Evolutionary conservation across 768 basidiomycete genomes (phyloP), one percentile per base, ranked within the genome.

Genomic region (Gloeopeniophorella convolvens): DNA sequence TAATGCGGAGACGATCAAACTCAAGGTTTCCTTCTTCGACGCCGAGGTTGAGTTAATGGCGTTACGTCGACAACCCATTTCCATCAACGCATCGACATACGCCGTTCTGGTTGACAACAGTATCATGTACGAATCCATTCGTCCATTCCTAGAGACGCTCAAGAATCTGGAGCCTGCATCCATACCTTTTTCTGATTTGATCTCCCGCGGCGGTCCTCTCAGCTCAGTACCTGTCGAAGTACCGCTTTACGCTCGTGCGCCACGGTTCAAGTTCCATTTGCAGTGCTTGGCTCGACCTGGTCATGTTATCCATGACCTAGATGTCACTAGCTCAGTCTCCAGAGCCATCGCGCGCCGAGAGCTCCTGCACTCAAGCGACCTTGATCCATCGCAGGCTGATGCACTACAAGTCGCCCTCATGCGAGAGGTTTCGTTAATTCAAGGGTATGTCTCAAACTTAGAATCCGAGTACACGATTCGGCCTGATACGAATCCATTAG

Each of bases 301-400:
- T 63, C 5, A 64, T 6, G n/a, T 7, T 4, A 47, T 73, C 4
- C 59, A 58, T 6, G 68, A 73, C 40, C 54, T 79, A 12, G 65
- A 65, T 41, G 71, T 72, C 0, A 62, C 65, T 1, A 71, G 78
- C 45, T 64, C 60, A 7, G 53, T 46, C 9, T 79, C 80, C 0
- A 60, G 83, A n/a, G 68, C 59, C 3, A 51, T 50, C n/a, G 82
- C 77, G 0, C 72, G 78, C 5, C 51, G 62, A 18, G 68, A 71
- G 34, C 62, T 88, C n/a, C 65, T 54, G 34, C 51, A 59, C 15
- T 63, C 66, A 3, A 86, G 81, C 59, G 67, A 73, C 5, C 68
- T 90, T 24, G 88, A 90, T 55, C 69, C 75, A 0, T 84, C 82
- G 62, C 88, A 90, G 60, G 80, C 74, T 0, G 80, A 85, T 47